Conservation (phyloP, 805 yeast genomes). For the Candida ipomoeae region DNA sequence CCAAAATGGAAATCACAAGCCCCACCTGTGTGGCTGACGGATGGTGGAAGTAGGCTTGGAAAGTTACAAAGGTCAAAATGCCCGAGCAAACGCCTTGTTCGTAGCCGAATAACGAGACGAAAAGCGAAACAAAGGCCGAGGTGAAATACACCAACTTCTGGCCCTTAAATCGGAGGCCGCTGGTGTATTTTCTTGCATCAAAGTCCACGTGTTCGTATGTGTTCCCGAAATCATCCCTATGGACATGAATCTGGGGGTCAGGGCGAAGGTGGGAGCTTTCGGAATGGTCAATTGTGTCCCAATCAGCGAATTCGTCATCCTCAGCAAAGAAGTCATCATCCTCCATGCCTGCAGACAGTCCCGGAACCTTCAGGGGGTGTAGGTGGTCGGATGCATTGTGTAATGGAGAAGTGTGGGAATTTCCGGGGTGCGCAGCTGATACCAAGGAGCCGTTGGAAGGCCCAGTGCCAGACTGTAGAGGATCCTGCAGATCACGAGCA, state of each 20-base stretch:
- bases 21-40: constrained; percentile 19
- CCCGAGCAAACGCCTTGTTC: constrained; percentile 87
- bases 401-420: background rate
- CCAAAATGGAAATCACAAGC: constrained; percentile 17
- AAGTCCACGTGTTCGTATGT: constrained; percentile 35
- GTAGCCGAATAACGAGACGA: constrained; percentile 31
- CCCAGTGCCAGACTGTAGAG: background rate
- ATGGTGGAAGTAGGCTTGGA: constrained; percentile 37
- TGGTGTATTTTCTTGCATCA: constrained; percentile 31
- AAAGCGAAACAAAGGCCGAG: constrained; percentile 42
- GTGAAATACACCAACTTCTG: constrained; percentile 39
- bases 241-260: background rate
- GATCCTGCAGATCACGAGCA: background rate
- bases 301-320: constrained; percentile 13
- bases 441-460: background rate
- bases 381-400: background rate
- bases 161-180: constrained; percentile 34
- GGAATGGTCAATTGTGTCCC: constrained; percentile 13
- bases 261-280: constrained; percentile 10
- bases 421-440: background rate
- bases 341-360: background rate
- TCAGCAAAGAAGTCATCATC: constrained; percentile 1
- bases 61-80: constrained; percentile 68
- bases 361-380: too few species aligned
- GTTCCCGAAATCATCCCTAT: constrained; percentile 32